Evolutionary conservation across 768 basidiomycete genomes (phyloP).

Genomic region (Lactarius evosmus): DNA sequence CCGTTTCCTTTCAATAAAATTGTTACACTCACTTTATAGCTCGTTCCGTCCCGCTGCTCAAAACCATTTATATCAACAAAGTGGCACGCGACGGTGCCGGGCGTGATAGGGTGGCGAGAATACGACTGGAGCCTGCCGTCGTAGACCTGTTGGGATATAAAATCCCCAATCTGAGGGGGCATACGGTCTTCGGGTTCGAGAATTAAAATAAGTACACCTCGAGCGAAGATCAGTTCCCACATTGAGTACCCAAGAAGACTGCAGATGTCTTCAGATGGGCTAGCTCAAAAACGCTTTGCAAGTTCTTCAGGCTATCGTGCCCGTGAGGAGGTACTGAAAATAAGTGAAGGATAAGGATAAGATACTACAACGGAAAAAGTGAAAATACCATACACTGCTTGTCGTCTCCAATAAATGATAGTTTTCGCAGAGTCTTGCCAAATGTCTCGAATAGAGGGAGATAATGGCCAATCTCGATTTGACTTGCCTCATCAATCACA

Average conservation of each 20-base stretch:
- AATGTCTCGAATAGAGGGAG: conserved; percentile 32
- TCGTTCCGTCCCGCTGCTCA: conserved; percentile 34
- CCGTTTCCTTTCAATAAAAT: not conserved
- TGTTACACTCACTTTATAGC: conserved; percentile 3
- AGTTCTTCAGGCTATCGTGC: conserved; percentile 58
- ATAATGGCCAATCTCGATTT: conserved; percentile 35
- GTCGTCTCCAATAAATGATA: conserved; percentile 44
- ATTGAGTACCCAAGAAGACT: conserved; percentile 69
- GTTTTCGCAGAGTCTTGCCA: conserved; percentile 33
- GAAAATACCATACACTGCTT: conserved; percentile 38
- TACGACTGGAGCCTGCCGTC: conserved; percentile 54
- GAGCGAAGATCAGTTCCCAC: conserved; percentile 41
- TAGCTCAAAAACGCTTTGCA: conserved; percentile 80
- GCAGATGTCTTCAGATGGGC: conserved; percentile 48
- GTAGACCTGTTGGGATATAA: conserved; percentile 71
- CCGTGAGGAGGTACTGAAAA: conserved; percentile 75
- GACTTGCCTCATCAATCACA: conserved; percentile 39
- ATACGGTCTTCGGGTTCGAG: conserved; percentile 58
- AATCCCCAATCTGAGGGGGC: conserved; percentile 73
- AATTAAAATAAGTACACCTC: not conserved
- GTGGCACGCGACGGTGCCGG: conserved; percentile 47
- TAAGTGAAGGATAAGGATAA: not conserved
- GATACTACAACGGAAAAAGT: not conserved
- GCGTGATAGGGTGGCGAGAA: conserved; percentile 48
- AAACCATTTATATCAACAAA: conserved; percentile 57